phyloP scores from a whole-genome alignment of 73 alveolate species.

The Tetrahymena thermophila region DNA sequence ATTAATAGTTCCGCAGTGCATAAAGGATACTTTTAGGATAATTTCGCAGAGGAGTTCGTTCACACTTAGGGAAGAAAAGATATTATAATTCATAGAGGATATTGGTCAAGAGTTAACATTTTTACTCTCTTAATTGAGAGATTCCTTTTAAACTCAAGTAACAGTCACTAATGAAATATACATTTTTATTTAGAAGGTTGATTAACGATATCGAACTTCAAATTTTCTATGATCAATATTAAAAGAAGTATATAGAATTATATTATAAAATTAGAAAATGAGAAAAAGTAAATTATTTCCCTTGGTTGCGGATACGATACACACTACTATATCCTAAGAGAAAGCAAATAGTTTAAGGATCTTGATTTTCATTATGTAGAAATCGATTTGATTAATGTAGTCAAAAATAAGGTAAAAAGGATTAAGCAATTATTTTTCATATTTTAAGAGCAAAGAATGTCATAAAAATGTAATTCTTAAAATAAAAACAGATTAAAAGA shows the following conservation, averaged over 20 bases:
- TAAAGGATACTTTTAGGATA: slow-evolving; percentile 24
- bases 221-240: not conserved
- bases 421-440: too few relatives aligned
- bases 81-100: slow-evolving; percentile 40
- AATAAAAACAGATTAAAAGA: not conserved
- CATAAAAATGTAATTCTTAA: not conserved
- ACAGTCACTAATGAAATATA: not conserved
- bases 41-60: slow-evolving; percentile 35
- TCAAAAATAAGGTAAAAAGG: slow-evolving; percentile 10
- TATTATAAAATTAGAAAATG: not conserved
- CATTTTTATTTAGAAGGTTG: not conserved
- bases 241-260: not conserved
- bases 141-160: not conserved
- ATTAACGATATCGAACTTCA: not conserved
- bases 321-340: slow-evolving; percentile 1
- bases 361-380: slow-evolving; percentile 16
- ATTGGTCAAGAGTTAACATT: slow-evolving; percentile 36
- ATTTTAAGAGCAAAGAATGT: not conserved
- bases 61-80: slow-evolving; percentile 26
- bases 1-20: slow-evolving; percentile 20
- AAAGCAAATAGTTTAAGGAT: slow-evolving; percentile 1
- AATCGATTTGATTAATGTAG: slow-evolving; percentile 28
- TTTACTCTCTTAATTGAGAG: slow-evolving; percentile 8
- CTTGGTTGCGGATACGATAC: slow-evolving; percentile 44
- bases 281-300: slow-evolving; percentile 19